These are phyloP conservation scores for Nicotiana attenuata DNA, from an alignment of 257 asterid genomes.

Conservation along the genomic window DNA sequence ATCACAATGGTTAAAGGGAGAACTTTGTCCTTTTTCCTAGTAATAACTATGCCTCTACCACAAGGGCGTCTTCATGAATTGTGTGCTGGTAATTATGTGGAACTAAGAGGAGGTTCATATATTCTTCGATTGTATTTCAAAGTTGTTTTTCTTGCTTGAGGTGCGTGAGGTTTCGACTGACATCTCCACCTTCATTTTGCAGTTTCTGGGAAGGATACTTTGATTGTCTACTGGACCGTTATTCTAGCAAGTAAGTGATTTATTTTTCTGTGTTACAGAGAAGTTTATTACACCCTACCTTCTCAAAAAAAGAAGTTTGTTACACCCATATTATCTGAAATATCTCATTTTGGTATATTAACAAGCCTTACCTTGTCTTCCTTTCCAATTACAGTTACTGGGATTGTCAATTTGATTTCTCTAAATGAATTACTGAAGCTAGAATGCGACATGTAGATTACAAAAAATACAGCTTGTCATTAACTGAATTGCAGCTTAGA, in stretches of 20 bases:
- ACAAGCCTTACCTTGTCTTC: neutral
- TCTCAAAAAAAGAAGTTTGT: neutral
- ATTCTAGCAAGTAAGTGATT: conserved; percentile 68
- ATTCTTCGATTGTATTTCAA: neutral
- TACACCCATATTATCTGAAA: neutral
- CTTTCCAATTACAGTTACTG: neutral
- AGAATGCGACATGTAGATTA: neutral
- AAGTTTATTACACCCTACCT: neutral
- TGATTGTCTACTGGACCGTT: conserved; percentile 77
- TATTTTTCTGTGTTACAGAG: neutral
- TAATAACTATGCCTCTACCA: neutral
- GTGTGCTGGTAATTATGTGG: neutral
- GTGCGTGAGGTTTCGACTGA: neutral
- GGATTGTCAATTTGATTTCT: conserved; percentile 2
- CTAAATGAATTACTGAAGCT: conserved; percentile 1
- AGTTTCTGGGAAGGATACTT: conserved; percentile 97
- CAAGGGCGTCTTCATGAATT: neutral
- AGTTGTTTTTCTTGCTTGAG: neutral
- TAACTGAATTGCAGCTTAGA: neutral
- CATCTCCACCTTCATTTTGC: conserved; percentile 24
- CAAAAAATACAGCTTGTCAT: neutral
- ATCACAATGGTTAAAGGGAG: conserved; percentile 2
- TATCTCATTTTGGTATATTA: neutral
- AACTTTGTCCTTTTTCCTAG: neutral
- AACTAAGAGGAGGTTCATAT: neutral